These are phyloP conservation scores for Trichoderma arundinaceum DNA, from an alignment of 2,329 filamentous ascomycete species.

Conservation along the genomic window DNA sequence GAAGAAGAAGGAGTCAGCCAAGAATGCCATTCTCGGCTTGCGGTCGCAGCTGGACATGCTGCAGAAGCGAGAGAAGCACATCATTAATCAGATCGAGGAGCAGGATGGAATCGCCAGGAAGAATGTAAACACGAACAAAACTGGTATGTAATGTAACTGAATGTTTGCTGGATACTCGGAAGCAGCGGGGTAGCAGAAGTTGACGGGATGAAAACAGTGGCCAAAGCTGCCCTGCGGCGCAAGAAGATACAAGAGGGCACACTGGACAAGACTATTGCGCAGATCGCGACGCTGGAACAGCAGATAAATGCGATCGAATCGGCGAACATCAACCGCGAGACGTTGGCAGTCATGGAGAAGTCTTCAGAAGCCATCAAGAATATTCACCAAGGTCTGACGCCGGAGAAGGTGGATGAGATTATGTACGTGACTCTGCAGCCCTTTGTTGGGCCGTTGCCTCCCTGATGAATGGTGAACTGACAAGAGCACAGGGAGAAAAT, in stretches of 20 bases:
- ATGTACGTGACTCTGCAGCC: conserved; percentile 68
- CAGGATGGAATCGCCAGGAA: conserved; percentile 89
- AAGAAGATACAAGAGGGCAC: conserved; percentile 95
- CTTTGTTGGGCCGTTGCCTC: background rate
- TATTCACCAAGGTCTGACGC: conserved; percentile 88
- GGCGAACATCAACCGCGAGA: conserved; percentile 98
- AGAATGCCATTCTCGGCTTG: conserved; percentile 91
- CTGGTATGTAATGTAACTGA: conserved; percentile 63
- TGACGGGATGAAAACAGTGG: conserved; percentile 62
- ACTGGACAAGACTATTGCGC: conserved; percentile 85
- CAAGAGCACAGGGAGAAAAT: conserved; percentile 74
- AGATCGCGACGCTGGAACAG: conserved; percentile 91
- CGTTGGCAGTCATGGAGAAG: conserved; percentile 89
- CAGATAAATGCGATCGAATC: conserved; percentile 97
- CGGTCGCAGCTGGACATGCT: conserved; percentile 95
- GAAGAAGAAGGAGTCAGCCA: conserved; percentile 90
- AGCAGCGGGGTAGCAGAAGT: conserved; percentile 34
- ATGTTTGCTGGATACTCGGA: background rate
- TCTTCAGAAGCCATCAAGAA: conserved; percentile 89
- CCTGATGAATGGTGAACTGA: conserved; percentile 39
- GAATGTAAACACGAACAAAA: conserved; percentile 85
- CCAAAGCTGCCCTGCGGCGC: conserved; percentile 85
- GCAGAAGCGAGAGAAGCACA: conserved; percentile 91
- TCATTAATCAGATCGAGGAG: conserved; percentile 91
- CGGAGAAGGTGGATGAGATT: conserved; percentile 92